Evolutionary conservation across 176 grass and related monocot genomes (phyloP), one percentile per base, ranked within the genome.

Genomic region (Guadua angustifolia): DNA sequence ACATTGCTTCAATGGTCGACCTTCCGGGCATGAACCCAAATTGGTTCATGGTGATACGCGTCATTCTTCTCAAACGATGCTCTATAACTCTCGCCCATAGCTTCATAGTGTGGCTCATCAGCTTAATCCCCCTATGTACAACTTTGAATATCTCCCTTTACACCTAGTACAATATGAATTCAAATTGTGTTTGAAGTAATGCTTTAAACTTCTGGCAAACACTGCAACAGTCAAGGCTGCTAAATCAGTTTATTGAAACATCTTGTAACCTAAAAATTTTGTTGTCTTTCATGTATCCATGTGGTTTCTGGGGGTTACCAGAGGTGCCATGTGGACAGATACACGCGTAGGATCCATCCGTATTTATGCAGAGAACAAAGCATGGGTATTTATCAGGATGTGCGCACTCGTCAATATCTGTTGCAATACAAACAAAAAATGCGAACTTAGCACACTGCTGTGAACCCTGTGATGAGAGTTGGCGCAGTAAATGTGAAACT

Each of bases 251-350:
- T 38, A 45, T n/a, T 58, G 40, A 2, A 38, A 42, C 4, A 72
- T 24, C 21, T 73, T 79, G 22, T 75, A 33, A 66, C 69, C 86
- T 79, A 58, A 33, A 53, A 44, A 42, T n/a, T 43, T 55, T 11
- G 38, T 56, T 71, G 39, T 65, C 32, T 45, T 72, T 22, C 46
- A 15, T 72, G 39, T 57, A 61, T 14, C 67, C 79, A 49, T 75
- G 40, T 4, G 7, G 75, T 71, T 60, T 51, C 3, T 51, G 18
- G 55, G 53, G 68, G 42, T 50, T 52, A 10, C 72, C 59, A 9
- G 59, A 88, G 33, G 42, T 71, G 7, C 13, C 58, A 7, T 2
- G 6, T 72, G 82, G 53, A 50, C 81, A 83, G n/a, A 35, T 5
- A 25, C 80, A 66, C 7, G 39, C 4, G 35, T 75, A 68, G 18